Percentiles rank a stretch among this genome's conserved stretches.
phyloP scores from a whole-genome alignment of 805 yeast species.

The Metschnikowia corniflorae region DNA sequence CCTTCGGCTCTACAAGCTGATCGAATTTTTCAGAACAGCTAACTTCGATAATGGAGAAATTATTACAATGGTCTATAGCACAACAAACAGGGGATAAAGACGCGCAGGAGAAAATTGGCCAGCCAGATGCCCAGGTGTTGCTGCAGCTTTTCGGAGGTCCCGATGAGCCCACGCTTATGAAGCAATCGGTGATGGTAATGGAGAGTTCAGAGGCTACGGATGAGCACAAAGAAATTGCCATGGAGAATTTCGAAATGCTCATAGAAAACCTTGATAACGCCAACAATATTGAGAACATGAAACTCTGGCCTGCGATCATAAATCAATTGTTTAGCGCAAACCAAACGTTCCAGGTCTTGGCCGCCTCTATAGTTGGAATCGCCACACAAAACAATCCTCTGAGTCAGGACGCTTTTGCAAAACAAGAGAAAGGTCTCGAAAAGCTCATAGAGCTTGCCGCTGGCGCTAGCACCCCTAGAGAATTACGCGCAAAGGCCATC shows the following conservation, averaged over 20 bases:
- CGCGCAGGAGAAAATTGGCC: slow-evolving; percentile 58
- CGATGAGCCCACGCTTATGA: slow-evolving; percentile 90
- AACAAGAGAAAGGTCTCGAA: slow-evolving; percentile 46
- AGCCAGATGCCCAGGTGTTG: slow-evolving; percentile 75
- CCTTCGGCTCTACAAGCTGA: not conserved
- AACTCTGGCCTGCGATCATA: slow-evolving; percentile 75
- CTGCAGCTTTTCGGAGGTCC: slow-evolving; percentile 74
- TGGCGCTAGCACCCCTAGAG: slow-evolving; percentile 16
- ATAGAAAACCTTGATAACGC: slow-evolving; percentile 94
- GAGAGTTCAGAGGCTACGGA: slow-evolving; percentile 52
- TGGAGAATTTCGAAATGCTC: slow-evolving; percentile 90
- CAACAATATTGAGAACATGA: slow-evolving; percentile 79
- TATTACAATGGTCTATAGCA: slow-evolving; percentile 88
- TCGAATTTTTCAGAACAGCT: not conserved
- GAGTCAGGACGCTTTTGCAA: slow-evolving; percentile 64
- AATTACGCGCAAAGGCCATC: slow-evolving; percentile 57
- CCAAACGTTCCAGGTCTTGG: slow-evolving; percentile 46
- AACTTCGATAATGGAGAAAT: slow-evolving; percentile 75
- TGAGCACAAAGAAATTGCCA: slow-evolving; percentile 68
- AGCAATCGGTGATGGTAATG: slow-evolving; percentile 62
- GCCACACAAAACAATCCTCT: slow-evolving; percentile 89
- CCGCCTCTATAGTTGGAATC: slow-evolving; percentile 77
- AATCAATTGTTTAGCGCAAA: slow-evolving; percentile 42
- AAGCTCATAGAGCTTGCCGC: slow-evolving; percentile 44
- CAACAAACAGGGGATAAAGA: slow-evolving; percentile 70